These are phyloP conservation scores for Phytophthora crassamura DNA, from an alignment of 352 stramenopile genomes.

Conservation along the genomic window DNA sequence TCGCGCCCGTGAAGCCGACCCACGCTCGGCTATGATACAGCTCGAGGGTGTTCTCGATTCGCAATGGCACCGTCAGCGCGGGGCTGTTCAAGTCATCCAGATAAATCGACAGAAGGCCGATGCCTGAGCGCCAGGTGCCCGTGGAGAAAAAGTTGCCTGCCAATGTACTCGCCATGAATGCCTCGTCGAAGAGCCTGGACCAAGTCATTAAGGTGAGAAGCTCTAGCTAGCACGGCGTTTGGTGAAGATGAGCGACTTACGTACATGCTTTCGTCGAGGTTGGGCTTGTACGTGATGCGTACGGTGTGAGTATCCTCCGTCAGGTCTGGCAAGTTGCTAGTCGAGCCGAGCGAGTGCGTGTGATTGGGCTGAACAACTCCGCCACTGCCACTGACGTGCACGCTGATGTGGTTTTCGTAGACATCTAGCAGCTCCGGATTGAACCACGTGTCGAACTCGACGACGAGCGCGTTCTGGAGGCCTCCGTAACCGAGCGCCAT, in stretches of 20 bases:
- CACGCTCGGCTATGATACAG: slow-evolving; percentile 87
- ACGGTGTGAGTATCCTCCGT: slow-evolving; percentile 72
- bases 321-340: slow-evolving; percentile 80
- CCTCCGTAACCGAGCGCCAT: slow-evolving; percentile 89
- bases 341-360: slow-evolving; percentile 74
- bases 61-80: slow-evolving; percentile 84
- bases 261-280: slow-evolving; percentile 69
- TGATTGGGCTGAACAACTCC: slow-evolving; percentile 69
- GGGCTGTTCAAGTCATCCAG: slow-evolving; percentile 88
- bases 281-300: slow-evolving; percentile 79
- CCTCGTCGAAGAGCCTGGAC: slow-evolving; percentile 60
- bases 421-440: slow-evolving; percentile 88
- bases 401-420: slow-evolving; percentile 94
- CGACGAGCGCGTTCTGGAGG: slow-evolving; percentile 81
- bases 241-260: too few species aligned
- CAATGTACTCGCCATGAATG: slow-evolving; percentile 61
- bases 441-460: slow-evolving; percentile 95
- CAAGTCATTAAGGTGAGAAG: slow-evolving; percentile 21
- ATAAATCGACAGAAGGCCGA: slow-evolving; percentile 87
- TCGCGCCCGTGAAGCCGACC: slow-evolving; percentile 94
- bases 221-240: neutral
- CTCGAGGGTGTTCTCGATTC: slow-evolving; percentile 81
- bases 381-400: slow-evolving; percentile 67
- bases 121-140: slow-evolving; percentile 60
- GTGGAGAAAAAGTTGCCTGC: slow-evolving; percentile 73